Base-by-base conservation (phyloP, 306 rosid species). In the Dalbergia oliveri region DNA sequence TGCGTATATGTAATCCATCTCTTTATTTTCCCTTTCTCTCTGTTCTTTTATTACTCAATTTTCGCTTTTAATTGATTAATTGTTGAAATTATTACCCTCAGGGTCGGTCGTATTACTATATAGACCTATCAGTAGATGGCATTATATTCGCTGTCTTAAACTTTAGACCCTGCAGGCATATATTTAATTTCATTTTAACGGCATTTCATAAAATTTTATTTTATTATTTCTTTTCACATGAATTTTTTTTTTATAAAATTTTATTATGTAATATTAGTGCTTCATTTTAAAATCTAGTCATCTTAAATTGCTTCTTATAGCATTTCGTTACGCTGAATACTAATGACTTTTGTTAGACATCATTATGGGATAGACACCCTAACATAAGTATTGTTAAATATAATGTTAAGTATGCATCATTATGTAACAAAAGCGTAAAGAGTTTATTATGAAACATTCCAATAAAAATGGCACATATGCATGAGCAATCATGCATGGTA, bases 1-100 rank as follows among this genome's bases (percentile, higher is more conserved):
- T 90, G 6, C 68, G 79, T 23, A 1, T 47, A 47, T 12, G 69
- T 59, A 19, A 11, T 77, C 16, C 39, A 58, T 70, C 11, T 50
- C n/a, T 1, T 26, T 26, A 26, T 19, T 54, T 56, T 43, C 21
- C 9, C 6, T 50, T 18, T 16, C 31, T 11, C 6, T 50, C 2
- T 5, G 41, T 37, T 26, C 9, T 26, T 19, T 45, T 35, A 9
- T 9, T 58, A 23, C 13, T 21, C 33, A 16, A 6, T 18, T 1
- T 8, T 9, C 18, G 8, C 7, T 18, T 18, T 56, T 56, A 8
- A 7, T 56, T 16, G 18, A 56, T 56, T 56, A 56, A 6, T 58
- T 58, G 14, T 58, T 21, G 35, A 19, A 26, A 26, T 1, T 58
- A 4, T 58, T 58, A 58, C 26, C 4, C 15, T 11, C 14, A 4